These are phyloP conservation scores for Vicia villosa DNA, from an alignment of 306 rosid species.

Conservation along the genomic window DNA sequence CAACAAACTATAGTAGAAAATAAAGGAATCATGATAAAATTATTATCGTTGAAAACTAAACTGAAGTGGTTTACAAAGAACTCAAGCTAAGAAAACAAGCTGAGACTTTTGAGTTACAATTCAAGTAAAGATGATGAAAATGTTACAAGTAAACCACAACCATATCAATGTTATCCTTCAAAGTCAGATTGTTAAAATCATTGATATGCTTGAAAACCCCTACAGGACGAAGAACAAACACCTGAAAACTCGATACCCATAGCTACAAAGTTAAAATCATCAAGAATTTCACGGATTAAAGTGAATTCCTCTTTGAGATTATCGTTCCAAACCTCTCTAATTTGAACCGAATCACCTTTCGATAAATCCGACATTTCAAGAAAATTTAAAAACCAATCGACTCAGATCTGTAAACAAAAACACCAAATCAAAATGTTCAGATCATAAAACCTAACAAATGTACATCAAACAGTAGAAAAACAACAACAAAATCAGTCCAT, in stretches of 20 bases:
- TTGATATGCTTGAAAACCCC: conserved; percentile 75
- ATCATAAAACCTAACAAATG: conserved; percentile 38
- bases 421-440: too few relatives aligned
- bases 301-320: conserved; percentile 78
- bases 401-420: conserved; percentile 59
- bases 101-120: conserved; percentile 48
- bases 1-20: neutral
- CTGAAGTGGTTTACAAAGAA: conserved; percentile 54
- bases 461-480: too few relatives aligned
- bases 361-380: conserved; percentile 70
- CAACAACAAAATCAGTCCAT: neutral
- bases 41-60: conserved; percentile 55
- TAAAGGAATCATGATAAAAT: conserved; percentile 43
- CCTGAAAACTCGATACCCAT: conserved; percentile 97
- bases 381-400: conserved; percentile 41
- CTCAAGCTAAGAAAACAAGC: conserved; percentile 59
- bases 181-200: conserved; percentile 75
- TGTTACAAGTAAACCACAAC: conserved; percentile 54
- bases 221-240: conserved; percentile 83
- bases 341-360: conserved; percentile 75
- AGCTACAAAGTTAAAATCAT: conserved; percentile 58
- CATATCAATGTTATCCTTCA: conserved; percentile 78
- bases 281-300: conserved; percentile 74
- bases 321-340: conserved; percentile 87
- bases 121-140: conserved; percentile 44